These are phyloP conservation scores for Tolypocladium sp. DNA, from an alignment of 2,329 filamentous ascomycete genomes.

Conservation along the genomic window DNA sequence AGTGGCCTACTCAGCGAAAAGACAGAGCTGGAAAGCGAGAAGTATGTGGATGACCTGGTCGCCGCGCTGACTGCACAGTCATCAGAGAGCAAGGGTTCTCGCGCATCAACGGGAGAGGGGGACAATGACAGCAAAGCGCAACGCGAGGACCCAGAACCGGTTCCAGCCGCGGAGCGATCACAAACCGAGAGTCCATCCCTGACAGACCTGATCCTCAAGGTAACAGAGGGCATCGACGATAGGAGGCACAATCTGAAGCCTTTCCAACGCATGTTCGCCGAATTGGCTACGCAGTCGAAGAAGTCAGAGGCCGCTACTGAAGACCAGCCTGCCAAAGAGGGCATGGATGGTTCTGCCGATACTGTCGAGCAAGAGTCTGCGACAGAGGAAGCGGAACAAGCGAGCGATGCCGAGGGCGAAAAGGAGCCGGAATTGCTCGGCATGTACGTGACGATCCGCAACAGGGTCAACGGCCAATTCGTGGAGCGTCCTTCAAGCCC, in stretches of 20 bases:
- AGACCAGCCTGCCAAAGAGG: neutral
- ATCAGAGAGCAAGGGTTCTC: slow-evolving; percentile 12
- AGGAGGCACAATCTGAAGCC: slow-evolving; percentile 30
- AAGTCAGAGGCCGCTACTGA: neutral
- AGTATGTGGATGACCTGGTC: slow-evolving; percentile 41
- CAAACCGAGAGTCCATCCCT: slow-evolving; percentile 17
- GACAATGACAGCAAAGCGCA: slow-evolving; percentile 5
- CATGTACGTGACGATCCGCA: slow-evolving; percentile 64
- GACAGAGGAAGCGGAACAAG: neutral
- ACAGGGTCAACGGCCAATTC: slow-evolving; percentile 58
- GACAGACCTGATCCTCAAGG: slow-evolving; percentile 42
- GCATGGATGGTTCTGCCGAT: neutral
- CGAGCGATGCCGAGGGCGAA: neutral
- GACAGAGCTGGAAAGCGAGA: slow-evolving; percentile 34
- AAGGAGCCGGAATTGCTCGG: slow-evolving; percentile 31
- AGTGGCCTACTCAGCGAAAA: slow-evolving; percentile 40
- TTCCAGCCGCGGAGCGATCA: neutral
- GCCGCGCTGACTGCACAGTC: slow-evolving; percentile 32
- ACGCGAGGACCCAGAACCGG: neutral
- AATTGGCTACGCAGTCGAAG: slow-evolving; percentile 32
- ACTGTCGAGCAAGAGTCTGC: neutral
- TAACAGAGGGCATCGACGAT: slow-evolving; percentile 37
- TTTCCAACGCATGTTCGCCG: slow-evolving; percentile 42
- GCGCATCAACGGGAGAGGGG: slow-evolving; percentile 5
- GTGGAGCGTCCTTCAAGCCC: slow-evolving; percentile 50